Percentiles rank a stretch among this genome's conserved stretches.
Evolutionary conservation across 1,284 basidiomycete species (phyloP).

Genomic region (Ganoderma leucocontextum): DNA sequence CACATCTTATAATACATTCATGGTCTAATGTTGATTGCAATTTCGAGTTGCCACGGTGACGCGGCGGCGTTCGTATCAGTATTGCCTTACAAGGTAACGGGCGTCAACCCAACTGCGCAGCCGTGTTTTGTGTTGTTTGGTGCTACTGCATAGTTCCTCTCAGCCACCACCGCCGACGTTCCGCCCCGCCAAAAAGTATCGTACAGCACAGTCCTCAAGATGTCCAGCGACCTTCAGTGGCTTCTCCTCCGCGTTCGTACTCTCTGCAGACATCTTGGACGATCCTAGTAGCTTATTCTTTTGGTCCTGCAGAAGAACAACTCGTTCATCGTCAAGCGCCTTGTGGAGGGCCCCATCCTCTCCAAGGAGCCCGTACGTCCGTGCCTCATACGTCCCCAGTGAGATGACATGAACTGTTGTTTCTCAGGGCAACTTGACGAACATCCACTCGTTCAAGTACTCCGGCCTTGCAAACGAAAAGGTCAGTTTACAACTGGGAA

Average conservation of each 20-base stretch:
- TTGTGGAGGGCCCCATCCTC: slow-evolving; percentile 77
- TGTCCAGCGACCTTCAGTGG: slow-evolving; percentile 91
- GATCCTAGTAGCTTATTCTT: slow-evolving; percentile 15
- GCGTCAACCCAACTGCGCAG: not conserved
- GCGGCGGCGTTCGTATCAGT: not conserved
- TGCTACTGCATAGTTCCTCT: slow-evolving; percentile 36
- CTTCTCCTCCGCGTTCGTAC: slow-evolving; percentile 83
- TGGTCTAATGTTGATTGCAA: not conserved
- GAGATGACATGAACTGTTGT: not conserved
- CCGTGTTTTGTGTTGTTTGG: slow-evolving; percentile 26
- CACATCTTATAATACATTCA: not conserved
- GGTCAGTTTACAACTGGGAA: slow-evolving; percentile 49
- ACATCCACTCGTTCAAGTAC: slow-evolving; percentile 89
- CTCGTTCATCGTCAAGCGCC: slow-evolving; percentile 85
- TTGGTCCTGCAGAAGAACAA: slow-evolving; percentile 69
- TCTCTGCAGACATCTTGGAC: not conserved
- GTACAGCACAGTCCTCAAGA: slow-evolving; percentile 49
- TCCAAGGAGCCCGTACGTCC: slow-evolving; percentile 85
- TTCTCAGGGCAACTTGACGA: slow-evolving; percentile 83
- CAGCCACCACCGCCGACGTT: slow-evolving; percentile 36
- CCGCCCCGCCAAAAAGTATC: slow-evolving; percentile 32
- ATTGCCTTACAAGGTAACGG: not conserved
- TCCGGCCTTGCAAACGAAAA: slow-evolving; percentile 88
- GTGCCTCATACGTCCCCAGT: not conserved
- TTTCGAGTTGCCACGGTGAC: too few species aligned